Base-by-base conservation (phyloP, 148 eudicot genomes). In the Rhododendron mucronatum region DNA sequence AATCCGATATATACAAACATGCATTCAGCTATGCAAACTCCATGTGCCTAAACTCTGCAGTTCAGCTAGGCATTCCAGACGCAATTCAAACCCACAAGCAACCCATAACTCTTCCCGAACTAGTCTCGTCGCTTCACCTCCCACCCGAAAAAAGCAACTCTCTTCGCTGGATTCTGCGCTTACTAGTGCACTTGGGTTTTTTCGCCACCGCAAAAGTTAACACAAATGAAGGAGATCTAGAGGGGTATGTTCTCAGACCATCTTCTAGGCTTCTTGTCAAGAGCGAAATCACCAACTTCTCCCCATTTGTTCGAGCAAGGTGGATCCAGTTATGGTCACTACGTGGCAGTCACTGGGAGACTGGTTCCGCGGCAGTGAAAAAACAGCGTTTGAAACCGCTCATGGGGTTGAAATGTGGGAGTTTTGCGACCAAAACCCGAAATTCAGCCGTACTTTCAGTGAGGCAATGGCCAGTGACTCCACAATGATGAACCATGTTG, bases 31-130 rank as follows among this genome's bases (percentile, higher is more conserved):
- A 23, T n/a, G 83, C 30, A 55, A 55, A 55, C n/a, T 55, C 71
- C 65, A 14, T 55, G n/a, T 55, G 83, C 63, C 71, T 81, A 23
- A 57, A 35, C 3, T 55, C 26, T 20, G 83, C 83, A 8, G 7
- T 81, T 81, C 65, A 81, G 39, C 65, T 81, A 7, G 83, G 83
- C 39, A 81, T 81, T 26, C 83, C 83, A 16, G 83, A 81, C 83
- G 16, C 16, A 81, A 81, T 81, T 18, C 83, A 81, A 65, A 28
- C 33, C 41, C 67, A 53, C 21, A 30, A 51, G 23, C 83, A 81
- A 2, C 83, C 65, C 12, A 53, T 81, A 7, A 28, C 83, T 51
- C 83, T 51, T 30, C 45, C 65, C 1, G 14, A 81, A 3, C 21
- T 53, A n/a, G 83, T 53, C 23, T 50, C 65, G 9, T 37, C n/a